Conservation (phyloP, 331 rosid species). For the Spiraea crenata region DNA sequence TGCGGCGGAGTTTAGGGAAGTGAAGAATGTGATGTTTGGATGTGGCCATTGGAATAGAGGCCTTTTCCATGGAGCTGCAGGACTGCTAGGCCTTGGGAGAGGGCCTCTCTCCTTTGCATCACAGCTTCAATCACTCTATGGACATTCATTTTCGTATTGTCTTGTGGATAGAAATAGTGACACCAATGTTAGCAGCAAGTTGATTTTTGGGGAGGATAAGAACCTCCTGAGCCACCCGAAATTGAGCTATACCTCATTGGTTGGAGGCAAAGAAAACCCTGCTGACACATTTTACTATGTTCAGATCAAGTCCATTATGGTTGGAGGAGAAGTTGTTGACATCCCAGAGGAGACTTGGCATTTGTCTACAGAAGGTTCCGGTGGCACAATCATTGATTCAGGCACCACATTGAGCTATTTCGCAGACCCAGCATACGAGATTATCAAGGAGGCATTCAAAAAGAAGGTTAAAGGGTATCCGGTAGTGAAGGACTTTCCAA, state of each 20-base stretch:
- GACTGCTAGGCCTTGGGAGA: conserved; percentile 83
- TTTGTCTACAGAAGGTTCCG: conserved; percentile 58
- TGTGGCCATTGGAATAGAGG: conserved; percentile 99
- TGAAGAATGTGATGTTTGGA: conserved; percentile 88
- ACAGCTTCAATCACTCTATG: conserved; percentile 86
- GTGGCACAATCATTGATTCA: conserved; percentile 93
- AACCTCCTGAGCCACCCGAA: conserved; percentile 54
- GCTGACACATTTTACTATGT: conserved; percentile 90
- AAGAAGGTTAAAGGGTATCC: conserved; percentile 58
- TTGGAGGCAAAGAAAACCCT: conserved; percentile 60
- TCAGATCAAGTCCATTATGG: conserved; percentile 61
- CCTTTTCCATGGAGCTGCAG: conserved; percentile 92
- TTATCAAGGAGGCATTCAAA: conserved; percentile 63
- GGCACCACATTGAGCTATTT: conserved; percentile 94
- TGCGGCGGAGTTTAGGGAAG: conserved; percentile 46
- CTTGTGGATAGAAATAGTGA: conserved; percentile 87
- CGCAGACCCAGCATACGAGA: conserved; percentile 76
- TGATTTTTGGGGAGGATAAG: conserved; percentile 88
- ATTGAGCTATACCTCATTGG: conserved; percentile 74
- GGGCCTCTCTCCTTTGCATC: conserved; percentile 94
- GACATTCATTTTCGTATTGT: conserved; percentile 90
- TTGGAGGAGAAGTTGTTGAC: conserved; percentile 58
- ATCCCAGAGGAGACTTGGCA: conserved; percentile 80
- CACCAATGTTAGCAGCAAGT: conserved; percentile 72
- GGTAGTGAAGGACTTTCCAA: conserved; percentile 54